phyloP scores from a whole-genome alignment of 2,329 filamentous ascomycete species.

The Fusarium paranaense region DNA sequence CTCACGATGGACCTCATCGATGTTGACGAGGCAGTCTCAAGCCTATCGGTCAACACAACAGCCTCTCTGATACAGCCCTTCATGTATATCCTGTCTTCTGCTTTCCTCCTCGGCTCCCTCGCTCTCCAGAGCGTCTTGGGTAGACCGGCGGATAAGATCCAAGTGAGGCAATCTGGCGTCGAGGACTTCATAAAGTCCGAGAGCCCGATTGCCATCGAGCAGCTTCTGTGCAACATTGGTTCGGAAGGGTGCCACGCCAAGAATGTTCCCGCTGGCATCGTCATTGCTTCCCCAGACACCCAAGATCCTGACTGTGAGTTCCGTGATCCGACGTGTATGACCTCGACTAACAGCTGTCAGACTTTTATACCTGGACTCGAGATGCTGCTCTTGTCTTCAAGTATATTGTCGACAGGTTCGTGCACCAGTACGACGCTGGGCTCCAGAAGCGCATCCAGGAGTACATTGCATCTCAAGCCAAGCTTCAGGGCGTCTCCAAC shows the following conservation, averaged over 20 bases:
- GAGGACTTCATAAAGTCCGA: constrained; percentile 66
- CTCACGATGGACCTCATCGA: constrained; percentile 42
- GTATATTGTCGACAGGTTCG: constrained; percentile 74
- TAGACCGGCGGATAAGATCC: constrained; percentile 54
- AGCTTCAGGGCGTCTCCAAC: constrained; percentile 74
- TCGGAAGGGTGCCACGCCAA: constrained; percentile 61
- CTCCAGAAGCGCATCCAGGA: constrained; percentile 73
- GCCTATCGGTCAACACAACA: constrained; percentile 46
- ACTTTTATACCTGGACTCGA: constrained; percentile 84
- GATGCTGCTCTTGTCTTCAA: constrained; percentile 80
- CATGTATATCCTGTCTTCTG: constrained; percentile 64
- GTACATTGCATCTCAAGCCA: constrained; percentile 75
- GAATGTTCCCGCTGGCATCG: constrained; percentile 62
- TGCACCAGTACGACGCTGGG: constrained; percentile 65
- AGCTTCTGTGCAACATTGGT: constrained; percentile 71
- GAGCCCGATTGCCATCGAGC: constrained; percentile 61
- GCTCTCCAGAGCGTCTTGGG: constrained; percentile 65
- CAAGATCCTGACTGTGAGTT: constrained; percentile 66
- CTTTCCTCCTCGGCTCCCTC: constrained; percentile 62
- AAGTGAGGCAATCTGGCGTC: constrained; percentile 58
- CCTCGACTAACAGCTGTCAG: constrained; percentile 52
- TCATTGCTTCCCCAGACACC: constrained; percentile 68
- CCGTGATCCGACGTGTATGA: no score
- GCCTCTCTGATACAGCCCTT: constrained; percentile 51
- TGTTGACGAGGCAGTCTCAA: constrained; percentile 40